Percentiles rank a stretch among this genome's conserved stretches.
Conservation (phyloP, 345 rosid species). For the Raphanus raphanistrum region DNA sequence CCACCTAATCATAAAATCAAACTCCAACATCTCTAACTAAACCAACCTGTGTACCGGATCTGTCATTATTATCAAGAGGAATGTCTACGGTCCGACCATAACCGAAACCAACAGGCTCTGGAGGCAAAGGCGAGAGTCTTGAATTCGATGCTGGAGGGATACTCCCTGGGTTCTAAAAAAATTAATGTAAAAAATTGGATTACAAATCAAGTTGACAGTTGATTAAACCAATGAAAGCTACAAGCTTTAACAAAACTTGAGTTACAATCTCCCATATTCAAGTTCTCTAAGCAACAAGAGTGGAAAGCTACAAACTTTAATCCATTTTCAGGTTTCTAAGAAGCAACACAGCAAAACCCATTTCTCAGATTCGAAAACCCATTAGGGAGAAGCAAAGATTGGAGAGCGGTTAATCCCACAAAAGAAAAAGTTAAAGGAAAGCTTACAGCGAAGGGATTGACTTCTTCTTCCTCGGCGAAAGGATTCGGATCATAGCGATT, state of each 20-base stretch:
- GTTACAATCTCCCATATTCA: too few relatives aligned
- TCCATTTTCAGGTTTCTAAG: not conserved
- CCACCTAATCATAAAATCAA: not conserved
- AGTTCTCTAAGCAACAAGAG: too few relatives aligned
- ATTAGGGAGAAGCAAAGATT: not conserved
- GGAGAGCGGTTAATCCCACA: not conserved
- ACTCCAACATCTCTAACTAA: constrained; percentile 9
- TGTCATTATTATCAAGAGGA: constrained; percentile 70
- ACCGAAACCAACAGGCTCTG: constrained; percentile 75
- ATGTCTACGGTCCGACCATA: constrained; percentile 81
- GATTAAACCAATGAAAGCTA: not conserved
- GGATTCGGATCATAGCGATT: constrained; percentile 42
- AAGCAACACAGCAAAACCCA: not conserved
- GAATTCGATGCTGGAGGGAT: constrained; percentile 73
- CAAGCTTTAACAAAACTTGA: not conserved
- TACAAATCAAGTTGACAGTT: not conserved
- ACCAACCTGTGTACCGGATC: constrained; percentile 45
- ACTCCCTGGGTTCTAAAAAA: constrained; percentile 50
- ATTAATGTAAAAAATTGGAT: not conserved
- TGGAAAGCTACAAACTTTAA: not conserved
- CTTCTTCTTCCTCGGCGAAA: constrained; percentile 87
- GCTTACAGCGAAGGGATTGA: constrained; percentile 92
- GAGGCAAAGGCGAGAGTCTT: constrained; percentile 96
- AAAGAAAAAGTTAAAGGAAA: constrained; percentile 6
- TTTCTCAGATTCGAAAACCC: not conserved